Evolutionary conservation across 106 monocot species (phyloP), one percentile per base, ranked within the genome.

Genomic region (Allium fistulosum): DNA sequence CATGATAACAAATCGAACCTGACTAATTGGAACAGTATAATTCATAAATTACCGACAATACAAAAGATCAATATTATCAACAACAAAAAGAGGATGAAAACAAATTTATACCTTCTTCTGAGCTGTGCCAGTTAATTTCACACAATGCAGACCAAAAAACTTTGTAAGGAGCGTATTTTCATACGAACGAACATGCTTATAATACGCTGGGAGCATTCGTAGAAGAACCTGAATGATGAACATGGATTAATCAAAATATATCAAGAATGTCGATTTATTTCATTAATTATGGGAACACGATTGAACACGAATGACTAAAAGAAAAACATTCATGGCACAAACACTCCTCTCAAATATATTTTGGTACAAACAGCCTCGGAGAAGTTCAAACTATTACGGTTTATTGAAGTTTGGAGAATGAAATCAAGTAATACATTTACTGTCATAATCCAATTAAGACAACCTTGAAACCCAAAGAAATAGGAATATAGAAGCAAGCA

Each of bases 1-100:
- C 96, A 97, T 97, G 71, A 97, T 92, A 53, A 97, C 92, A 79
- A 97, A 97, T 8, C 96, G 92, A 6, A 97, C 96, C 96, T 97
- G 75, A 53, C 14, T 52, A 7, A 51, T 13, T 8, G 47, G 26
- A 51, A 67, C 11, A 55, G 15, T 12, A 55, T 12, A 55, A 55
- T 55, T 15, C 53, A 5, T 55, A 12, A 55, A 55, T 3, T 12
- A 11, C 6, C 1, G 15, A 55, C 10, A 10, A 3, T 55, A 55
- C 53, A 55, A 55, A 55, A 55, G 53, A 12, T 55, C 15, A 55
- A 11, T 55, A 2, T 55, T 12, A 55, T 60, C 9, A 60, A 22
- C n/a, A 60, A 9, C 8, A 9, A 17, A 17, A 60, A 8, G 7
- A 16, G 62, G 9, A 51, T 7, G 10, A 4, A 14, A 51, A 11